These are phyloP conservation scores for Tulasnella sp. DNA, from an alignment of 768 basidiomycete genomes.

Conservation along the genomic window DNA sequence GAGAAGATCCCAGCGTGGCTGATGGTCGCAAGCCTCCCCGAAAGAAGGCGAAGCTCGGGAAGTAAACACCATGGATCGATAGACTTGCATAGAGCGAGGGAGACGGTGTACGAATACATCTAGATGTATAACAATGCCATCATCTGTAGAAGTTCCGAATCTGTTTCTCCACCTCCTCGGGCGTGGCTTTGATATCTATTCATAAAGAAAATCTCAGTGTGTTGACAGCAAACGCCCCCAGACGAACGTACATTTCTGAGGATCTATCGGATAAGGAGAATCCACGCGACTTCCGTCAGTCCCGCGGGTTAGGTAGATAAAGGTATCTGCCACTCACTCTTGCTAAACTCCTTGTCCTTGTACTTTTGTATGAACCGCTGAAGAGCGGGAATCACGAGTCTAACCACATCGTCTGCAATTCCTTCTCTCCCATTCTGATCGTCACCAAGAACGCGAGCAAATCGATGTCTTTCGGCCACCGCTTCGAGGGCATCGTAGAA, in stretches of 20 bases:
- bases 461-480: slow-evolving; percentile 62
- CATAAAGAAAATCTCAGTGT: not conserved
- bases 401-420: slow-evolving; percentile 65
- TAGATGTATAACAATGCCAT: slow-evolving; percentile 4
- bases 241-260: slow-evolving; percentile 54
- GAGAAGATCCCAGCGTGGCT: not conserved
- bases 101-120: not conserved
- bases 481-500: slow-evolving; percentile 80
- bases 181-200: slow-evolving; percentile 68
- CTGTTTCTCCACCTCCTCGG: slow-evolving; percentile 65
- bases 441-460: slow-evolving; percentile 62
- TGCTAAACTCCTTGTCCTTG: slow-evolving; percentile 75
- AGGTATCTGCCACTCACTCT: slow-evolving; percentile 45
- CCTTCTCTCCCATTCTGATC: slow-evolving; percentile 48
- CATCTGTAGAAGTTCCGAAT: slow-evolving; percentile 49
- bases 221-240: not conserved
- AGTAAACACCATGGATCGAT: not conserved
- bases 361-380: slow-evolving; percentile 68
- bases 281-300: not conserved
- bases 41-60: slow-evolving; percentile 3
- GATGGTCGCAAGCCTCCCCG: slow-evolving; percentile 6
- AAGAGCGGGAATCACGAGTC: slow-evolving; percentile 66
- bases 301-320: not conserved
- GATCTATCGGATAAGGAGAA: slow-evolving; percentile 42
- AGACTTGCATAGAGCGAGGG: not conserved